A percentile compares a stretch with the other conserved stretches of the same genome.
These are phyloP conservation scores for Pseudonitzschia delicatissima DNA, from an alignment of 108 stramenopile species.

Conservation along the genomic window DNA sequence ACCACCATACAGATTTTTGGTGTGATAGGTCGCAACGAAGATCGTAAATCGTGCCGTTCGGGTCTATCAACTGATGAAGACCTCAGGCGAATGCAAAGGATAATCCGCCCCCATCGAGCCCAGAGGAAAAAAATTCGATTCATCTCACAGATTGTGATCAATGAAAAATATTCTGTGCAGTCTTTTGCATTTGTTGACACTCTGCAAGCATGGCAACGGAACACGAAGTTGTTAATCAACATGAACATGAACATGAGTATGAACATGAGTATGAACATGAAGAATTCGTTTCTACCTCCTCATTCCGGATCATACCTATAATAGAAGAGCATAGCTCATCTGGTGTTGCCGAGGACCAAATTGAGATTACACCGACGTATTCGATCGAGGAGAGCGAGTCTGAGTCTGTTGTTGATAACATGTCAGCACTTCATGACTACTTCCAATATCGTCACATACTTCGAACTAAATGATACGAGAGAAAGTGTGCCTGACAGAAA, in stretches of 20 bases:
- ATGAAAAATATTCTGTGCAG: not conserved
- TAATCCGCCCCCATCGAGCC: too few species aligned
- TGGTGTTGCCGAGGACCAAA: not conserved
- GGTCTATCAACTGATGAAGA: too few species aligned
- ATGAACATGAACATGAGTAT: too few species aligned
- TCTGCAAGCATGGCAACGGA: not conserved
- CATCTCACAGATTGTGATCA: not conserved
- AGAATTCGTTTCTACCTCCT: not conserved
- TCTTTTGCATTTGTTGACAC: not conserved
- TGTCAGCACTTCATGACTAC: too few species aligned
- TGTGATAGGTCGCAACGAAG: too few species aligned
- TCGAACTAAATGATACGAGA: constrained; percentile 23
- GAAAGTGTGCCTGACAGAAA: constrained; percentile 24
- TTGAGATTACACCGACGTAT: not conserved
- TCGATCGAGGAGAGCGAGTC: not conserved
- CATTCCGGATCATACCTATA: constrained; percentile 2
- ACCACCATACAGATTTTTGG: too few species aligned
- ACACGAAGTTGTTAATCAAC: not conserved
- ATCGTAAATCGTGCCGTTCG: too few species aligned
- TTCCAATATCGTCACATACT: constrained; percentile 13
- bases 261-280: constrained; percentile 9
- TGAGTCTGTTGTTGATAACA: too few species aligned
- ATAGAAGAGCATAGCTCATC: not conserved
- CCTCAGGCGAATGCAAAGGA: too few species aligned
- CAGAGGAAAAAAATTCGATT: too few species aligned